Evolutionary conservation across 2,329 filamentous ascomycete genomes (phyloP).

Genomic region (Colletotrichum limetticola): DNA sequence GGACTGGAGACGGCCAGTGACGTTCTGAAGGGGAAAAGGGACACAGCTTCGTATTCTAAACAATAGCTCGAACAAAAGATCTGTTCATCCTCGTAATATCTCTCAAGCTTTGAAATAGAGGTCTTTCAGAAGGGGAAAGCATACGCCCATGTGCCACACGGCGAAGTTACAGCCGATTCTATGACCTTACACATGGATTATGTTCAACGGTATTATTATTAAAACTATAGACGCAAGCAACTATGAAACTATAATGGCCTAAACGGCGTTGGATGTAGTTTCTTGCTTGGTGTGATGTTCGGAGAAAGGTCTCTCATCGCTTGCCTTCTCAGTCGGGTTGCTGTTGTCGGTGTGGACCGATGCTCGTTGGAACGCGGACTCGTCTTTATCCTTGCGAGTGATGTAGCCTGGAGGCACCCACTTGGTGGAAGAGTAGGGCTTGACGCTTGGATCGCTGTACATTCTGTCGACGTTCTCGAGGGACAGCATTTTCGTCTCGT

Average conservation of each 20-base stretch:
- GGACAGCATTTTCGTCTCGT: conserved; percentile 71
- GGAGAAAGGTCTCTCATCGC: conserved; percentile 21
- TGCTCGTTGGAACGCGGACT: conserved; percentile 25
- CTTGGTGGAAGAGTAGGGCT: conserved; percentile 68
- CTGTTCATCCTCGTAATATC: neutral
- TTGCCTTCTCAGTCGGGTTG: conserved; percentile 19
- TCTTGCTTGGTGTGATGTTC: conserved; percentile 20
- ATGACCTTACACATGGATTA: neutral
- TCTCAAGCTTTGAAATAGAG: neutral
- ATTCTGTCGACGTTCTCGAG: conserved; percentile 80
- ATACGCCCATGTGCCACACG: neutral
- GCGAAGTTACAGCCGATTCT: neutral
- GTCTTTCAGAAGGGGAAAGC: neutral
- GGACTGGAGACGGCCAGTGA: conserved; percentile 43
- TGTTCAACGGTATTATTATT: neutral
- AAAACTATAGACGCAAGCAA: neutral
- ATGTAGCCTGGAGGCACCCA: conserved; percentile 62
- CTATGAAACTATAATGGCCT: neutral
- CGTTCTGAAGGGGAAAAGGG: too few species aligned
- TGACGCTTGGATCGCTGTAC: conserved; percentile 70
- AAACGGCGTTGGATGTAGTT: conserved; percentile 8
- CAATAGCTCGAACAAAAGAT: too few species aligned
- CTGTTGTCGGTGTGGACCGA: conserved; percentile 17
- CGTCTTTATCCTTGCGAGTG: conserved; percentile 50
- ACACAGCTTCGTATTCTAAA: neutral